These are phyloP conservation scores for Myrmaecium sp. DNA, from an alignment of 2,329 filamentous ascomycete species.

Conservation along the genomic window DNA sequence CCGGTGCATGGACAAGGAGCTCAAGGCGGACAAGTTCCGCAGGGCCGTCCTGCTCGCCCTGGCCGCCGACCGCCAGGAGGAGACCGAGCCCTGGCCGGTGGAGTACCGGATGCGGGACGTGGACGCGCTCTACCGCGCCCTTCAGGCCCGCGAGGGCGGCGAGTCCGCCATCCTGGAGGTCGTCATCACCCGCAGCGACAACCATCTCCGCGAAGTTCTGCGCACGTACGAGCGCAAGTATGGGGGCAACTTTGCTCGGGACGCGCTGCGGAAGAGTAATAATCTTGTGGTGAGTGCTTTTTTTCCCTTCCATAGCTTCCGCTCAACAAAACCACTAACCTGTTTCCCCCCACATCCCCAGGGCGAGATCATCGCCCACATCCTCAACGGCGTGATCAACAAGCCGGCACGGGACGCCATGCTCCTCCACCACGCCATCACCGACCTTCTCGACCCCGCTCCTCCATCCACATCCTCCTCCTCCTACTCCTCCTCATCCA, in stretches of 20 bases:
- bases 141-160: constrained; percentile 57
- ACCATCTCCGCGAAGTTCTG: constrained; percentile 66
- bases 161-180: constrained; percentile 79
- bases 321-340: no score
- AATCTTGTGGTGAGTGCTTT: constrained; percentile 68
- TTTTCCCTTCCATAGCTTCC: constrained; percentile 3
- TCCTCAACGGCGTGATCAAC: constrained; percentile 68
- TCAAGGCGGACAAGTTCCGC: constrained; percentile 94
- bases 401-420: constrained; percentile 83
- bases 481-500: constrained; percentile 8
- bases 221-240: constrained; percentile 58
- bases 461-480: constrained; percentile 10
- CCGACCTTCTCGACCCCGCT: constrained; percentile 34
- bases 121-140: constrained; percentile 50
- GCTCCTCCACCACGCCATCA: constrained; percentile 74
- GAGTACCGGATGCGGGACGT: constrained; percentile 50
- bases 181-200: constrained; percentile 63
- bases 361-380: no score
- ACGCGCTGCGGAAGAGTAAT: constrained; percentile 72
- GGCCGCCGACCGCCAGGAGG: constrained; percentile 70
- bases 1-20: constrained; percentile 78
- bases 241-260: constrained; percentile 67
- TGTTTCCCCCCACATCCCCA: neutral
- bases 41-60: constrained; percentile 69
- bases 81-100: constrained; percentile 43